Base-by-base conservation (phyloP, 441 rosid species). In the Viola pubescens region DNA sequence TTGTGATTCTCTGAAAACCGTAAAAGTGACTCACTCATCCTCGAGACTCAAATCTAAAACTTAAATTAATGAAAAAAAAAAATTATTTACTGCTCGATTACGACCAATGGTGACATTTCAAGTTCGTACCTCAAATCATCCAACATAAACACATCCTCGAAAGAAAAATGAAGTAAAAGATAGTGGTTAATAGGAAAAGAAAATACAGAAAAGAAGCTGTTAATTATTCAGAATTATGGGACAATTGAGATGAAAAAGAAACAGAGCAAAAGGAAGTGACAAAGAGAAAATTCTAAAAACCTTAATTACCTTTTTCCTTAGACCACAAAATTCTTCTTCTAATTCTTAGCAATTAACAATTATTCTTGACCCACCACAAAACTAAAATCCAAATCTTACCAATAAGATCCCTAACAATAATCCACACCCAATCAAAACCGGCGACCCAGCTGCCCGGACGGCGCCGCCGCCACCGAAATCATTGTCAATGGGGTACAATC, bases 401-500 rank as follows among this genome's bases (percentile, higher is more conserved):
- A 83, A 57, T 47, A 83, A 64, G 43, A 84, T 45, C 19, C 67
- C 66, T 62, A 83, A 43, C 58, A n/a, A n/a, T n/a, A 89, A 61
- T 47, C 78, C 88, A 62, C 67, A 67, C 9, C 60, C 76, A 19
- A 77, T 49, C 75, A 72, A 47, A 52, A 67, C 49, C 8, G 59
- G 70, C 70, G 67, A 42, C 59, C 54, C 64, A 19, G 68, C 59
- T 4, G 62, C 37, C 34, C 49, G 37, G 5, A 61, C 49, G 60
- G 60, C 48, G 39, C 72, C 77, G 1, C 73, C 82, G 0, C 63
- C 73, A 9, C 63, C 47, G 50, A 71, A 82, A 39, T 56, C 48
- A 19, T 66, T 77, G 75, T 78, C 95, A 60, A 89, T 37, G 0
- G 92, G 86, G 70, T 87, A 89, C 72, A 89, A 44, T 48, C 66